Conservation (phyloP, 2,329 filamentous ascomycete genomes). For the Orbilia quercus region DNA sequence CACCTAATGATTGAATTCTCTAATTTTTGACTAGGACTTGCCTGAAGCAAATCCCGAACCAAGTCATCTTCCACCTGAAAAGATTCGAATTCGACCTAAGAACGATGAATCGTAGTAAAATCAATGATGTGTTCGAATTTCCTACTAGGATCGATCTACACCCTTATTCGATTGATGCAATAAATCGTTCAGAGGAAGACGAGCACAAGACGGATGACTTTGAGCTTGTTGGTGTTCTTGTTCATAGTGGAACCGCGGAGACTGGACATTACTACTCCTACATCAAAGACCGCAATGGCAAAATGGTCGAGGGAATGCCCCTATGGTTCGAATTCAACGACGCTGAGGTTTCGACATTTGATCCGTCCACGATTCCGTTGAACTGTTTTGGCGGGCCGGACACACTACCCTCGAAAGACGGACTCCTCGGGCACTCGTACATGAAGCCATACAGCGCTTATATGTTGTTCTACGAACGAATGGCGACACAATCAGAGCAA, state of each 20-base stretch:
- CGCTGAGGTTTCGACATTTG: constrained; percentile 80
- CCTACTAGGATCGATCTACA: constrained; percentile 85
- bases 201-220: constrained; percentile 76
- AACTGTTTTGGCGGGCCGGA: constrained; percentile 83
- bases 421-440: constrained; percentile 47
- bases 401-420: constrained; percentile 60
- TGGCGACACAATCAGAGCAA: constrained; percentile 72
- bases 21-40: constrained; percentile 71
- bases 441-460: constrained; percentile 88
- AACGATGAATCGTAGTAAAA: constrained; percentile 84
- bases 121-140: constrained; percentile 94
- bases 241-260: constrained; percentile 91
- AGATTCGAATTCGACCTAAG: constrained; percentile 83
- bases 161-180: constrained; percentile 86
- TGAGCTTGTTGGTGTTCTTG: constrained; percentile 91
- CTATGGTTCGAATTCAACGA: constrained; percentile 96
- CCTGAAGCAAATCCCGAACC: constrained; percentile 89
- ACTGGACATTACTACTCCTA: constrained; percentile 98
- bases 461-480: constrained; percentile 96
- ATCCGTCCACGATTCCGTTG: constrained; percentile 76
- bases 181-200: constrained; percentile 63
- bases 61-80: constrained; percentile 94
- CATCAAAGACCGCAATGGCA: constrained; percentile 79
- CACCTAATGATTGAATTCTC: constrained; percentile 60
- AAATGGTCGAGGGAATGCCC: constrained; percentile 64